phyloP scores from a whole-genome alignment of 1,139 yeast genomes.

The Pichia sp. region DNA sequence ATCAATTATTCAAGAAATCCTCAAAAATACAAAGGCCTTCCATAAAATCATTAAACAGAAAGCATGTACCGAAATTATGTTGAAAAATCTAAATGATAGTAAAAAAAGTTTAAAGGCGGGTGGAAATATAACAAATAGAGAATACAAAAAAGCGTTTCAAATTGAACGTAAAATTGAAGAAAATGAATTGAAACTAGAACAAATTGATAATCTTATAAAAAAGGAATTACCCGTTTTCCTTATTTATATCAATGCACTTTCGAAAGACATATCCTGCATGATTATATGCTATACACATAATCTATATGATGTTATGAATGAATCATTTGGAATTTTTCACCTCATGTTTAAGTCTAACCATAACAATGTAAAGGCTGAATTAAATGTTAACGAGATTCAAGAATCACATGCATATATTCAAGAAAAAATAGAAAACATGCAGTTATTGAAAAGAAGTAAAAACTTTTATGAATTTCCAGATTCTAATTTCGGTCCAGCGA shows the following conservation, averaged over 20 bases:
- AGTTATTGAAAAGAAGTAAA: neutral
- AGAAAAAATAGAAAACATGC: neutral
- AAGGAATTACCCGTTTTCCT: slow-evolving; percentile 26
- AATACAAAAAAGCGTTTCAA: slow-evolving; percentile 28
- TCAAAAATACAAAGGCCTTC: slow-evolving; percentile 17
- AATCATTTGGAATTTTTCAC: slow-evolving; percentile 12
- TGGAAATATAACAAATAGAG: slow-evolving; percentile 10
- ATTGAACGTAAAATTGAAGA: slow-evolving; percentile 30
- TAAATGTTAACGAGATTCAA: slow-evolving; percentile 10
- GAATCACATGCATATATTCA: slow-evolving; percentile 8
- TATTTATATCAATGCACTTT: slow-evolving; percentile 23
- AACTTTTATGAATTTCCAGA: neutral
- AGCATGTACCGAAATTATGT: slow-evolving; percentile 30
- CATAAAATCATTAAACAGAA: slow-evolving; percentile 29
- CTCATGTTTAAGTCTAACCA: slow-evolving; percentile 12
- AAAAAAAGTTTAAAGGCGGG: slow-evolving; percentile 11
- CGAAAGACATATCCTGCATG: slow-evolving; percentile 26
- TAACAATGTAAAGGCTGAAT: slow-evolving; percentile 6
- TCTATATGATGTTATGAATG: slow-evolving; percentile 25
- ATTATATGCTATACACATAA: slow-evolving; percentile 29
- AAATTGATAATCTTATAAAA: slow-evolving; percentile 29
- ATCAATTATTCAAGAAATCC: slow-evolving; percentile 8
- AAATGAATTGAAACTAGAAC: slow-evolving; percentile 26
- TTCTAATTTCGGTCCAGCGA: neutral
- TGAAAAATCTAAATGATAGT: slow-evolving; percentile 18